Evolutionary conservation across 257 asterid genomes (phyloP), one percentile per base, ranked within the genome.

Genomic region (Capsicum pubescens): DNA sequence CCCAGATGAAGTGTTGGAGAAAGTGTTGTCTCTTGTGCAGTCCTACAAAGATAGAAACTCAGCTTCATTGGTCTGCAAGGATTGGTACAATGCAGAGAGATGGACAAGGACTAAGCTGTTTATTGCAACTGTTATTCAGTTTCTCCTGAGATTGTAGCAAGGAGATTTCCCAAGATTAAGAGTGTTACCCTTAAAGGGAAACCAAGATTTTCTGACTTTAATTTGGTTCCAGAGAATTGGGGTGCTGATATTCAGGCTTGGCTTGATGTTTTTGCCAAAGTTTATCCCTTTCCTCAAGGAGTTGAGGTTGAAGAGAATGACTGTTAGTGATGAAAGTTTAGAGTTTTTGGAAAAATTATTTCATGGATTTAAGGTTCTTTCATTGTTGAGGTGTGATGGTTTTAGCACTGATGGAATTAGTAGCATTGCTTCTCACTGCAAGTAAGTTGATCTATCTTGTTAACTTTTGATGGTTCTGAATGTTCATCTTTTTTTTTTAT

Each of bases 21-120:
- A 87, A 72, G 96, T 94, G 15, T 91, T 94, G 54, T 91, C 97
- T 2, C 85, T 91, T 79, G 85, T 94, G 82, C 89, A 90, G 57
- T 89, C 91, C 35, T 93, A 86, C 84, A 89, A 90, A 83, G 98
- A 94, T 80, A 86, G 97, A 84, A 89, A 91, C 90, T 87, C 98
- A 44, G 91, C 92, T 79, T 93, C 98, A 58, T 92, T 93, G 35
- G 98, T 93, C 32, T 92, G 94, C 74, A 94, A 89, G 82, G 93
- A 92, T 74, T 94, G 98, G 98, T 94, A 93, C 82, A 90, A 93
- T 68, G 97, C 97, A 4, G 98, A 94, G 88, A 88, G 97, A 17
- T 93, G 97, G 98, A 91, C 94, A 13, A 89, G 98, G 84, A 87
- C 92, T 21, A 94, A 91, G 88, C 83, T 94, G 19, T 94, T 94